These are phyloP conservation scores for Phytophthora tentaculata DNA, from an alignment of 352 stramenopile species.

Conservation along the genomic window DNA sequence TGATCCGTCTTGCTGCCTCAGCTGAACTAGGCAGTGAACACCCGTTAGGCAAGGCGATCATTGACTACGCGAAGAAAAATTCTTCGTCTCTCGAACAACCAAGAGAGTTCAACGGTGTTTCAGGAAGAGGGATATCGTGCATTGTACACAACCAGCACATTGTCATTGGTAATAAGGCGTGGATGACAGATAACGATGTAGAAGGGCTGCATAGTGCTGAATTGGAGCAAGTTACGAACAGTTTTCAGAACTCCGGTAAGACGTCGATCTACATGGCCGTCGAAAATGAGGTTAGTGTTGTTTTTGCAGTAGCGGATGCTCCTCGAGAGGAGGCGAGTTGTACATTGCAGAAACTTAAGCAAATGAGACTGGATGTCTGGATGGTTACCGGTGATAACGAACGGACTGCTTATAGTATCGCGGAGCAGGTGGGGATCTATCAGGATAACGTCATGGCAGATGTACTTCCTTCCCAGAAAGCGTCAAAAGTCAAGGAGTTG, in stretches of 20 bases:
- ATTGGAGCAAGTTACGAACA: slow-evolving; percentile 53
- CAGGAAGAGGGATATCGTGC: slow-evolving; percentile 84
- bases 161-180: slow-evolving; percentile 90
- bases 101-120: slow-evolving; percentile 77
- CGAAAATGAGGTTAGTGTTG: slow-evolving; percentile 56
- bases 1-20: slow-evolving; percentile 85
- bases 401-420: slow-evolving; percentile 92
- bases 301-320: slow-evolving; percentile 83
- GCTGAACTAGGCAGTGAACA: slow-evolving; percentile 94
- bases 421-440: slow-evolving; percentile 90
- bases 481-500: slow-evolving; percentile 90
- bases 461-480: slow-evolving; percentile 94
- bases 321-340: slow-evolving; percentile 89
- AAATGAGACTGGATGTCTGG: slow-evolving; percentile 93
- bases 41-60: slow-evolving; percentile 92
- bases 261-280: slow-evolving; percentile 94
- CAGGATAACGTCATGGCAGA: slow-evolving; percentile 92
- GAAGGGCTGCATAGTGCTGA: slow-evolving; percentile 54
- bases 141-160: slow-evolving; percentile 63
- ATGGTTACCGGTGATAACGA: slow-evolving; percentile 98
- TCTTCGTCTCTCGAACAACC: slow-evolving; percentile 66
- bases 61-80: slow-evolving; percentile 84
- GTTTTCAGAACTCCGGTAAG: slow-evolving; percentile 86
- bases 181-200: slow-evolving; percentile 78
- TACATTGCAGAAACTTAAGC: slow-evolving; percentile 85